Evolutionary conservation across 371 early-diverging fungal species (phyloP), one percentile per base, ranked within the genome.

Genomic region (Mucor indicus): DNA sequence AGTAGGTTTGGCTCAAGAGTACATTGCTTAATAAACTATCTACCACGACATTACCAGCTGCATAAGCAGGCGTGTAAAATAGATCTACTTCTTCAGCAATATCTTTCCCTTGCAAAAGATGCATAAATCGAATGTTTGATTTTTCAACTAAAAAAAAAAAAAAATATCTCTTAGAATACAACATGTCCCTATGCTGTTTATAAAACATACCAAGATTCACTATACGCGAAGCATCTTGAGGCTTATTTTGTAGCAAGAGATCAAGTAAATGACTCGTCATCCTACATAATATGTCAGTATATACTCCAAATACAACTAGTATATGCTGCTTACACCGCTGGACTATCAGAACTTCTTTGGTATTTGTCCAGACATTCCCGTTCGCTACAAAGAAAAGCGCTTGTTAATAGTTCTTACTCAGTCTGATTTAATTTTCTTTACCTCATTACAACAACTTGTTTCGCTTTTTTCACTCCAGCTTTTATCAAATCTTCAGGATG

Each of bases 371-470:
- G 41, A 13, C 58, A 66, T 38, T 75, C 72, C 21, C 58, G 48
- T 47, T 71, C 75, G 43, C 72, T 71, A 44, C 27, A 10, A 44
- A 33, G 21, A 29, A 47, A 11, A 25, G 38, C n/a, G 8, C 1
- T 22, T 23, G 44, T 33, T 4, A n/a, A 40, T 22, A 3, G 25
- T 6, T 3, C n/a, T 15, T 4, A 19, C 6, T 4, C 20, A 15
- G 6, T 33, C 1, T 2, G 7, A 33, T 44, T 17, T 27, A 6
- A 25, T 1, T 11, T 22, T 32, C 4, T 12, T 44, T 64, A 69
- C 55, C 79, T 74, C 78, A 81, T 79, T 4, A 81, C 63, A 23
- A 81, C 82, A 8, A 81, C 76, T 42, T 75, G 77, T 1, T 71
- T 68, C 11, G 82, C 82, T 15, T 67, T 58, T 35, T 72, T 62